Base-by-base conservation (phyloP, 1,139 yeast genomes). In the Taphrina deformans region DNA sequence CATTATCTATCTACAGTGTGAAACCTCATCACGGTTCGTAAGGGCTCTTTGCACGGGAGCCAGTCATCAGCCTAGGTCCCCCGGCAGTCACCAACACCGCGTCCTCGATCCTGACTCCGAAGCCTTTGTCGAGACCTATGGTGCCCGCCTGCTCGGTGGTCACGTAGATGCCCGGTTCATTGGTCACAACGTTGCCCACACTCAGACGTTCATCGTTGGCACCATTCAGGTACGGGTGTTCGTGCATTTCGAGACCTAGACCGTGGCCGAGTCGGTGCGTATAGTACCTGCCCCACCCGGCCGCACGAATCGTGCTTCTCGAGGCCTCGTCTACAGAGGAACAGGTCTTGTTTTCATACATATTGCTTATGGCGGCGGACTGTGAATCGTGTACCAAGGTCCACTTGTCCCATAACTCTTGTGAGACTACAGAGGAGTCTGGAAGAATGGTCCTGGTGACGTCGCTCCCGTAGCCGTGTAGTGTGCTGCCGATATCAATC, bases 91-190 rank as follows among this genome's bases (percentile, higher is more conserved):
- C 93, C 31, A 90, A 80, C 14, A 77, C 80, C 74, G 92, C 92
- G 76, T 93, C 99, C 75, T 93, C 99, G 41, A 93, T 88, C 72
- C 99, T 83, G 29, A 93, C 87, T 7, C 62, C 62, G 27, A 45
- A 58, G 1, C 98, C 99, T 67, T 92, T 87, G 2, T 51, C 55
- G 41, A 51, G 16, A 10, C 35, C 35, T 23, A 16, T 14, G 7
- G 9, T 7, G 10, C 21, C 14, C 10, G 55, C 55, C 21, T 51
- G 55, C 35, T 31, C 55, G 10, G 81, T 79, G 0, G 98, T 98
- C 52, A 95, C 83, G 74, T 93, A 93, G 41, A 93, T 82, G 27
- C 99, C 99, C 0, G 99, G 99, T 74, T 93, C 99, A 35, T 93
- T 85, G 0, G 99, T 93, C 53, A 93, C 80, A 1, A 93, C 97